Evolutionary conservation across 2,329 filamentous ascomycete genomes (phyloP), one percentile per base, ranked within the genome.

Genomic region (Phyllosticta citrichinensis): DNA sequence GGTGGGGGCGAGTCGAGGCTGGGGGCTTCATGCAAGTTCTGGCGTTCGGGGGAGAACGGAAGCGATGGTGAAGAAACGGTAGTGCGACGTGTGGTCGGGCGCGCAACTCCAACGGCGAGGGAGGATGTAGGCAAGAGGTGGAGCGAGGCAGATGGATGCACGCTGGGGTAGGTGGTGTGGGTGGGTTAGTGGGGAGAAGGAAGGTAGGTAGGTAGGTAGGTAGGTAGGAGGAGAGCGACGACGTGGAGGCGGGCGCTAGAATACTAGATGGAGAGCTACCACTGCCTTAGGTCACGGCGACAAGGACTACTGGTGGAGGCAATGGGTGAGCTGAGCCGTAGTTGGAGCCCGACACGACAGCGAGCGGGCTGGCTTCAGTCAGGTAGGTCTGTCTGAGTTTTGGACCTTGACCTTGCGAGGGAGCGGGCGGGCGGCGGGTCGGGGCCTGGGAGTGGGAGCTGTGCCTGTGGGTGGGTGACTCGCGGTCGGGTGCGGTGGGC

Each of bases 1-100:
- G 67, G 65, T 65, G 62, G 63, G 53, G 56, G 57, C 61, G 30
- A 24, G 51, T 47, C 52, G 47, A 59, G 55, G 62, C 61, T 52
- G 64, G 62, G 64, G 56, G 55, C 56, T 57, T 53, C 57, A 62
- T 61, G 59, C 59, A 61, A 47, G 40, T 55, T 61, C 59, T 56
- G 58, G 53, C 58, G 40, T 47, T 47, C 14, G 40, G 40, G 40
- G 40, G 40, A n/a, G 17, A 47, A 47, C 40, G 40, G 40, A 47
- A 47, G 40, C 40, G 14, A 14, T 47, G 40, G 40, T 47, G 40
- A 47, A 47, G 40, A 47, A 47, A 47, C 40, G 40, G 40, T 47
- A 47, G 40, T 47, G 40, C 40, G 40, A 47, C 40, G 40, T 47
- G 12, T 47, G 40, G 40, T 47, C 40, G 40, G 40, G 40, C 40